phyloP scores from a whole-genome alignment of 2,329 filamentous ascomycete species.

The Apiospora sp. region DNA sequence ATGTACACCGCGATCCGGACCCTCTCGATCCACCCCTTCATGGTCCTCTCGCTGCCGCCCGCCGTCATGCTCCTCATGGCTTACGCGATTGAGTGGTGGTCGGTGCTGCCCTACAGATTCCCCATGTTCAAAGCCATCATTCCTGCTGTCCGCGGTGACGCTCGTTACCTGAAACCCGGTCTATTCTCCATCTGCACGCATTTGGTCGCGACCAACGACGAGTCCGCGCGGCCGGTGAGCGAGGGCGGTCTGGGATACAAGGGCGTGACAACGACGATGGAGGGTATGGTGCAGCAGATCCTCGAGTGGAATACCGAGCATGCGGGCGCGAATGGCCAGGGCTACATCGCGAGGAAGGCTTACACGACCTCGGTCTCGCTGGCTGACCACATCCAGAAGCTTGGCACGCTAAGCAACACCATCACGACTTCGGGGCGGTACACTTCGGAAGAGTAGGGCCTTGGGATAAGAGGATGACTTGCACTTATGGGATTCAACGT shows the following conservation, averaged over 20 bases:
- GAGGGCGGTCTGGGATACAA: slow-evolving; percentile 50
- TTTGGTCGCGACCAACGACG: slow-evolving; percentile 46
- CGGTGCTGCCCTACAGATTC: slow-evolving; percentile 39
- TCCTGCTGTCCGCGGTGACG: slow-evolving; percentile 44
- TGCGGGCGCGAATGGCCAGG: slow-evolving; percentile 24
- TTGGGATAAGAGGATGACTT: too few species aligned
- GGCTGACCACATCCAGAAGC: slow-evolving; percentile 48
- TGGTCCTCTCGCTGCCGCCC: slow-evolving; percentile 42
- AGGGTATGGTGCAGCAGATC: slow-evolving; percentile 50
- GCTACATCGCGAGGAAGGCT: slow-evolving; percentile 33
- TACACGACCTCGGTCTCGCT: slow-evolving; percentile 50
- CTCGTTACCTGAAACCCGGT: slow-evolving; percentile 48
- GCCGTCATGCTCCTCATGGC: slow-evolving; percentile 46
- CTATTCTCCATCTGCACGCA: slow-evolving; percentile 52
- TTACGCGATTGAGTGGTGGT: slow-evolving; percentile 48
- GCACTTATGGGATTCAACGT: background rate
- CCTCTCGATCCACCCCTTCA: slow-evolving; percentile 47
- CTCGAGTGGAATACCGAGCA: slow-evolving; percentile 53
- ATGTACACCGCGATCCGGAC: slow-evolving; percentile 45
- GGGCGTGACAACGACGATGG: slow-evolving; percentile 48
- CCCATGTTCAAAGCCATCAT: slow-evolving; percentile 40
- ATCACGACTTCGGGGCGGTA: slow-evolving; percentile 1
- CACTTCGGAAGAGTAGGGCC: background rate
- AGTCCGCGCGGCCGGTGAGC: slow-evolving; percentile 40
- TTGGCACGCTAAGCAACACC: slow-evolving; percentile 25